phyloP scores from a whole-genome alignment of 2,329 filamentous ascomycete species.

The Hypoxylon sp. region DNA sequence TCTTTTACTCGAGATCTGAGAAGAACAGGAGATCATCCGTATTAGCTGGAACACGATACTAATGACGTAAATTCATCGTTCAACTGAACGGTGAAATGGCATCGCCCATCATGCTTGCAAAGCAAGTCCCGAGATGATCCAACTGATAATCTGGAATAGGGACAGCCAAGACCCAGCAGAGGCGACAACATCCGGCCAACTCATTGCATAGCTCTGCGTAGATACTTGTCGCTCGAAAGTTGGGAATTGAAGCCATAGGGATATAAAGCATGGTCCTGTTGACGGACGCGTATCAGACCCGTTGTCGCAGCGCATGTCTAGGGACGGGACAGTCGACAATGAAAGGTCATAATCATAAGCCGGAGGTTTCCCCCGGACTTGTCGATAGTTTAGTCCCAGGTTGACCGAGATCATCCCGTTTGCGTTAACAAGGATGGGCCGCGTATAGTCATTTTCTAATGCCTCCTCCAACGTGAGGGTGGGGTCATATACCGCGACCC shows the following conservation, averaged over 20 bases:
- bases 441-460: conserved; percentile 27
- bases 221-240: conserved; percentile 28
- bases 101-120: background rate
- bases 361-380: conserved; percentile 16
- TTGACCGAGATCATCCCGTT: conserved; percentile 19
- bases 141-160: conserved; percentile 29
- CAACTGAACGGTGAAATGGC: background rate
- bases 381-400: conserved; percentile 19
- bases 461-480: conserved; percentile 17
- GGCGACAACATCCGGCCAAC: conserved; percentile 23
- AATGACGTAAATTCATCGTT: background rate
- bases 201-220: conserved; percentile 24
- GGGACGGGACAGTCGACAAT: conserved; percentile 6
- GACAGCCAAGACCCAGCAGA: conserved; percentile 29
- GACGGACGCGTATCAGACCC: conserved; percentile 14
- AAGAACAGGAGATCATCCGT: background rate
- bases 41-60: background rate
- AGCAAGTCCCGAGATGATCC: conserved; percentile 24
- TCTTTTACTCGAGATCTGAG: background rate
- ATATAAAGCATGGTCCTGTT: conserved; percentile 17
- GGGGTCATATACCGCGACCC: conserved; percentile 23
- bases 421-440: conserved; percentile 22
- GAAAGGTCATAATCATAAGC: conserved; percentile 24
- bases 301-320: conserved; percentile 11
- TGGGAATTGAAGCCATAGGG: conserved; percentile 23